Conservation (phyloP, 2,329 filamentous ascomycete species). For the Chaetoscypha palmicola region DNA sequence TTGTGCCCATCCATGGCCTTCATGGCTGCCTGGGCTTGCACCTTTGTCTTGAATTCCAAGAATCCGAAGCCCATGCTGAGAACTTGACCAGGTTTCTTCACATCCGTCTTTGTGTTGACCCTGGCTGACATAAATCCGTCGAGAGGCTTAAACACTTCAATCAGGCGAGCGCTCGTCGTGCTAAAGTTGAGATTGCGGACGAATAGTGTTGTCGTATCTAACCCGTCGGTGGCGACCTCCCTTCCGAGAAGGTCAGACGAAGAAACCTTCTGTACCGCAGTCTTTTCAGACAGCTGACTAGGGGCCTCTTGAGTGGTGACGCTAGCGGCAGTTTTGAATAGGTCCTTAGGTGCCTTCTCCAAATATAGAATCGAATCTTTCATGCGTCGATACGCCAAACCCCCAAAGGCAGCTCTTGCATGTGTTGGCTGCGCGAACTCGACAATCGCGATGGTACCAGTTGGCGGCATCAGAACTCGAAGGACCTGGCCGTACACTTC, state of each 20-base stretch:
- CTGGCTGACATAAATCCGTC: conserved; percentile 83
- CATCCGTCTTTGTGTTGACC: conserved; percentile 88
- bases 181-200: conserved; percentile 91
- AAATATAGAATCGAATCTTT: conserved; percentile 88
- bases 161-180: conserved; percentile 70
- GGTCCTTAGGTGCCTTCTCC: conserved; percentile 81
- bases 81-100: conserved; percentile 80
- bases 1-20: conserved; percentile 81
- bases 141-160: conserved; percentile 70
- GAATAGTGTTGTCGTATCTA: conserved; percentile 75
- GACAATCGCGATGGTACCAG: conserved; percentile 87
- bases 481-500: conserved; percentile 65
- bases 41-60: conserved; percentile 74
- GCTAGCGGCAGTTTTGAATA: conserved; percentile 47
- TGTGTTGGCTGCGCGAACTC: conserved; percentile 76
- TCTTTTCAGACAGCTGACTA: conserved; percentile 14
- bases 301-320: conserved; percentile 13
- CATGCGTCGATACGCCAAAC: conserved; percentile 81
- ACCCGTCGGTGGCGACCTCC: conserved; percentile 43
- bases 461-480: conserved; percentile 83
- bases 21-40: conserved; percentile 71
- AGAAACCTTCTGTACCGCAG: conserved; percentile 52
- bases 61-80: conserved; percentile 98
- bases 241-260: conserved; percentile 61
- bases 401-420: conserved; percentile 75